Base-by-base conservation (phyloP, 2,329 filamentous ascomycete genomes). In the Monosporascus sp. region DNA sequence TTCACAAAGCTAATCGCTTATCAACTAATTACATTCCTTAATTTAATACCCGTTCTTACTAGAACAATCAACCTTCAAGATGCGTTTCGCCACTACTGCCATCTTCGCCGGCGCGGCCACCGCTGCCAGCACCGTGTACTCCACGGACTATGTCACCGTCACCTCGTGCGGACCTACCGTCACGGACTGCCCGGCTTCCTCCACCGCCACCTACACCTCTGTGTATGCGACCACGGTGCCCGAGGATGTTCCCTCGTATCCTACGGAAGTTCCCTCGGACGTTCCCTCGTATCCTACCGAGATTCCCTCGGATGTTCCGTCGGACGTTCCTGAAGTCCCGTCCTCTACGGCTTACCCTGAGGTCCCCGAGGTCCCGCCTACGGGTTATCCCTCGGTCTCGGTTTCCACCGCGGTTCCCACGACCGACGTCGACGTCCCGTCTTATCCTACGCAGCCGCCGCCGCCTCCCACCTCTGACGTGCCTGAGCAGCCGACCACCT, bases 161-260 rank as follows among this genome's bases (percentile, higher is more conserved):
- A 84, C 80, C 70, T 82, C 79, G 50, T 85, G 82, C 76, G 76
- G 71, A 54, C 73, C 81, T 48, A 75, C 76, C 56, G 81, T 86
- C 65, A 78, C 80, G 69, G 65, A 87, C 81, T 88, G 85, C 79
- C 80, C 78, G 52, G 74, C 70, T 56, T 60, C 65, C 60, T 70
- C 67, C 49, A 66, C 64, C 59, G 65, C 69, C 54, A 75, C 70
- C 62, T 70, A 70, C 54, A 74, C 70, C 68, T 73, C 70, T 50
- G 54, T 73, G 64, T 71, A 72, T 72, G 66, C 70, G 41, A 68
- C 68, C 47, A 59, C 59, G 52, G 63, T 60, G 60, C 55, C 53
- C 51, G 60, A 55, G 50, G 56, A 59, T 50, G 52, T 62, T 47
- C 53, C 57, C 52, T 20, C 37, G 24, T 11, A 17, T 5, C 37